Base-by-base conservation (phyloP, 2,329 filamentous ascomycete species). In the Chaetomiaceae sp. region DNA sequence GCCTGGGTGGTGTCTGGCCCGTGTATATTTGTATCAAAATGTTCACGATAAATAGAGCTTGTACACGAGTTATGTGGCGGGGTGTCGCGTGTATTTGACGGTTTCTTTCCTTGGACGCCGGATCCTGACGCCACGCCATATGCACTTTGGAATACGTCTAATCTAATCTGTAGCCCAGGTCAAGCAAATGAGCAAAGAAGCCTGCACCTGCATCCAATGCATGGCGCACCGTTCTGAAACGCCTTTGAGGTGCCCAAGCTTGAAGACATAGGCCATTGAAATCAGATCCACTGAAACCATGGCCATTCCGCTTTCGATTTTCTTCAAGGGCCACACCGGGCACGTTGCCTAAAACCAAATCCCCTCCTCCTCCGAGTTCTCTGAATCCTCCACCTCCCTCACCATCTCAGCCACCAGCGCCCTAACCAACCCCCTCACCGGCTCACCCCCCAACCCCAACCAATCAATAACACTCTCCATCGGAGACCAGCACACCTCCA, bases 1-100 rank as follows among this genome's bases (percentile, higher is more conserved):
- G 25, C 8, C 34, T 22, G 23, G 17, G 9, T 23, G 27, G 17
- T 23, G 22, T 9, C 23, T 36, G n/a, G 31, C 47, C 33, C 34
- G 51, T 53, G 52, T 55, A 55, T 44, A 46, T 15, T 42, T 47
- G 29, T 56, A 42, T 56, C 47, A 42, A 47, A 43, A 20, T 56
- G 43, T 51, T 53, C 14, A 42, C 31, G 44, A 40, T 40, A 52
- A 56, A 47, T 33, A 27, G 31, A 38, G 14, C 20, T 20, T 51
- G 36, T 47, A 51, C 42, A 47, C 29, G n/a, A 23, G 40, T 39
- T 40, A 17, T 23, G 15, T 14, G 7, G 23, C 2, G 11, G 12
- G 8, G 29, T n/a, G 33, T 5, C 4, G 15, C 12, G 23, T 7
- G 9, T 38, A 20, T 44, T n/a, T 4, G 31, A 22, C n/a, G 33